Conservation (phyloP, 2,329 filamentous ascomycete species). For the Alternaria arborescens region DNA sequence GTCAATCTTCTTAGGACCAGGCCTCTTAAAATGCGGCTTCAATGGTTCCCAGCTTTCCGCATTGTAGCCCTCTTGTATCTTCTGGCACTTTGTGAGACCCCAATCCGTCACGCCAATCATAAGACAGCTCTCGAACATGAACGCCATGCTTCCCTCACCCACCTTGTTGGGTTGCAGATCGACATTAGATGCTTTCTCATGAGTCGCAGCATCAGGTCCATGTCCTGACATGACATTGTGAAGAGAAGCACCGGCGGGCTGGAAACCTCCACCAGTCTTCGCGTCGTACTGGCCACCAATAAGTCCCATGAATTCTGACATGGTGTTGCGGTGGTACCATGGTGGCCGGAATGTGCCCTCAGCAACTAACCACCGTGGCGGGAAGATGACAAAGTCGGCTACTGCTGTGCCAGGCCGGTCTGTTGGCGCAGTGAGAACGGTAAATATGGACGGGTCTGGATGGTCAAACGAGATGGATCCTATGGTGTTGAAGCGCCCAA, state of each 20-base stretch:
- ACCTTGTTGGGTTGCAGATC: slow-evolving; percentile 66
- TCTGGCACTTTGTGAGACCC: slow-evolving; percentile 74
- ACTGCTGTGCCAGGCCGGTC: slow-evolving; percentile 63
- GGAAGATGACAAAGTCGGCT: slow-evolving; percentile 77
- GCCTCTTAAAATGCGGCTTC: slow-evolving; percentile 56
- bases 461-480: slow-evolving; percentile 69
- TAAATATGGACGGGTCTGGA: slow-evolving; percentile 72
- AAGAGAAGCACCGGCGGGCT: slow-evolving; percentile 69
- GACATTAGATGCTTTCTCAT: slow-evolving; percentile 65
- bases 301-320: slow-evolving; percentile 74
- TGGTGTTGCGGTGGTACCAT: slow-evolving; percentile 75
- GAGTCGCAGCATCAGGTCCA: slow-evolving; percentile 68
- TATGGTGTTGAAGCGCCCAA: slow-evolving; percentile 66
- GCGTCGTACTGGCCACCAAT: slow-evolving; percentile 70
- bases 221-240: slow-evolving; percentile 80
- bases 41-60: slow-evolving; percentile 78
- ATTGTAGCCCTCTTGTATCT: slow-evolving; percentile 77
- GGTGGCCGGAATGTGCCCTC: slow-evolving; percentile 76
- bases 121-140: slow-evolving; percentile 72
- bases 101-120: slow-evolving; percentile 78
- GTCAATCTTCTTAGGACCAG: slow-evolving; percentile 36
- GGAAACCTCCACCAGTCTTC: slow-evolving; percentile 66
- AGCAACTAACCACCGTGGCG: slow-evolving; percentile 73
- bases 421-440: slow-evolving; percentile 71
- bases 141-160: slow-evolving; percentile 71